phyloP scores from a whole-genome alignment of 2,329 filamentous ascomycete genomes.

The Diaporthe destruens region DNA sequence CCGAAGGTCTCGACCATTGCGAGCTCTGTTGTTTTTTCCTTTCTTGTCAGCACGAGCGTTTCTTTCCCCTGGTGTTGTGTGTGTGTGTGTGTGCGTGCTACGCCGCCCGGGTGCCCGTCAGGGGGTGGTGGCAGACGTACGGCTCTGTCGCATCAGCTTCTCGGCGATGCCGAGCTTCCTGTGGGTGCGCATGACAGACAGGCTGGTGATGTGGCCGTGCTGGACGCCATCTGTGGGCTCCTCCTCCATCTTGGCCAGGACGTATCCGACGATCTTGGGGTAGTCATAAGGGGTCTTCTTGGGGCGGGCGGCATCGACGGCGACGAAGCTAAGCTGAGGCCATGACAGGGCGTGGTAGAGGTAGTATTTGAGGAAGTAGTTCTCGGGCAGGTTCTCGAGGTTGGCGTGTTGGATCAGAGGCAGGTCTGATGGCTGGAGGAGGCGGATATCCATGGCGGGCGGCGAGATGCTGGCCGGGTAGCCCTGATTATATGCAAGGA shows the following conservation, averaged over 20 bases:
- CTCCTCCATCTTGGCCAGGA: constrained; percentile 99
- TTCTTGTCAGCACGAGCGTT: not conserved
- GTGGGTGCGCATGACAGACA: constrained; percentile 97
- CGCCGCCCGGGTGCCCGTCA: not conserved
- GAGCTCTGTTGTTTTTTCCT: constrained; percentile 70
- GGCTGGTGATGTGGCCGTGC: constrained; percentile 95
- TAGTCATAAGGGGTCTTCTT: constrained; percentile 85
- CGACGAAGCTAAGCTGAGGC: constrained; percentile 97
- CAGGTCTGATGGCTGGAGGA: constrained; percentile 85
- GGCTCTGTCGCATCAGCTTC: constrained; percentile 96
- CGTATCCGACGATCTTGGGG: constrained; percentile 97
- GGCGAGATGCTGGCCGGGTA: not conserved
- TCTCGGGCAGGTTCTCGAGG: constrained; percentile 98
- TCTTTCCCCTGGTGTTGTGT: not conserved
- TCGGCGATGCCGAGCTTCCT: constrained; percentile 91
- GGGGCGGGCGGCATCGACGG: constrained; percentile 88
- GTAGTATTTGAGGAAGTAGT: constrained; percentile 99
- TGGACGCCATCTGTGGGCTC: constrained; percentile 90
- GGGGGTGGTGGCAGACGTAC: constrained; percentile 64
- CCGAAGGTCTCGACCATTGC: constrained; percentile 97
- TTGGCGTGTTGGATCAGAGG: constrained; percentile 97
- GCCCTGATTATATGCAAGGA: not conserved
- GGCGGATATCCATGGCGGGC: constrained; percentile 85
- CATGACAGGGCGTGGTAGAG: constrained; percentile 98
- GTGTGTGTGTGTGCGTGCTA: not conserved